A percentile compares a stretch with the other conserved stretches of the same genome.
phyloP scores from a whole-genome alignment of 148 eudicot species.

The Tetragonia tetragonoides region DNA sequence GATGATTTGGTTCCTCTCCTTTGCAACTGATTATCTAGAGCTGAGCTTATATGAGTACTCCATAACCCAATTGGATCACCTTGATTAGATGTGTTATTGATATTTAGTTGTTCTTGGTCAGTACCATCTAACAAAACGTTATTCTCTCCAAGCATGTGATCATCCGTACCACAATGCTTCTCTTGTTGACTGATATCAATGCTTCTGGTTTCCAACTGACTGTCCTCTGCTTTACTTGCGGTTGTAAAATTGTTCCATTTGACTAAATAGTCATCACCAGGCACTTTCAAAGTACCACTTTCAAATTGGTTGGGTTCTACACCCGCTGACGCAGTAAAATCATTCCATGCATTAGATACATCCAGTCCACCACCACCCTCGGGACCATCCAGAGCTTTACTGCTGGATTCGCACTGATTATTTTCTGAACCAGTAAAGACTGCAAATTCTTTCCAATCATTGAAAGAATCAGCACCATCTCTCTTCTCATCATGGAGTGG shows the following conservation, averaged over 20 bases:
- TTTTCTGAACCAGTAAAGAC: constrained; percentile 19
- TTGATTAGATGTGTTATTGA: constrained; percentile 12
- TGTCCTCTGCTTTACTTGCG: constrained; percentile 13
- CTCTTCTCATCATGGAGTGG: not conserved
- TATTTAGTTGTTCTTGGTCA: constrained; percentile 9
- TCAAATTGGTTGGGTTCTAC: constrained; percentile 6
- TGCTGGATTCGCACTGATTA: constrained; percentile 21
- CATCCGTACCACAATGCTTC: constrained; percentile 8
- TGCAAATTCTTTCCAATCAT: constrained; percentile 27
- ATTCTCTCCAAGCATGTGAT: constrained; percentile 21
- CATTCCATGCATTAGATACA: constrained; percentile 27
- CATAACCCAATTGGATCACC: constrained; percentile 47
- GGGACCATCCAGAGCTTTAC: constrained; percentile 10
- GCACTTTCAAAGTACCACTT: constrained; percentile 1
- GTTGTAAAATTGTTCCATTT: constrained; percentile 26
- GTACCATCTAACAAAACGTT: constrained; percentile 17
- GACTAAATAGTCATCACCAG: constrained; percentile 18
- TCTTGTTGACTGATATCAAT: constrained; percentile 2
- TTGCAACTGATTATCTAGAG: constrained; percentile 20
- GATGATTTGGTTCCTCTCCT: constrained; percentile 15
- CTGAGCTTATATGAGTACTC: constrained; percentile 33
- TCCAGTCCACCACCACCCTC: constrained; percentile 7
- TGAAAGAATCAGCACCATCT: constrained; percentile 21
- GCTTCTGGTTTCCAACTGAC: constrained; percentile 8
- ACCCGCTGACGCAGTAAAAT: constrained; percentile 22